Base-by-base conservation (phyloP, 2,329 filamentous ascomycete species). In the Penicillium sp. region DNA sequence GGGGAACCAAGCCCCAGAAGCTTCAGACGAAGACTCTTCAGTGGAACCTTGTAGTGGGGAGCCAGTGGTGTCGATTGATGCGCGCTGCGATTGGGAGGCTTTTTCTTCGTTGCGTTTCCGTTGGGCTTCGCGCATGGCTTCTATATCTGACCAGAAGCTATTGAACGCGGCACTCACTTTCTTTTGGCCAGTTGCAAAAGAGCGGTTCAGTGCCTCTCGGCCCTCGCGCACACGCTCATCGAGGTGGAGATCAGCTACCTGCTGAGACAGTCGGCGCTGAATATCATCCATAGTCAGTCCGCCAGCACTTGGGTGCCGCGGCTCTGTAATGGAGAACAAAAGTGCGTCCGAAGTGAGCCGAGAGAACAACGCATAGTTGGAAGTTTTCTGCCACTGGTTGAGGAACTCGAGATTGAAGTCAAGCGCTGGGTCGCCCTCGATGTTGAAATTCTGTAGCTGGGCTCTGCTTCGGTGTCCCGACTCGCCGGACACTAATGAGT, bases 281-380 rank as follows among this genome's bases (percentile, higher is more conserved):
- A 98, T 84, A 62, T 98, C 93, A 53, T 97, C 93, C 48, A 98
- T 89, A 1, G 85, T 90, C 14, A 98, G 75, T 0, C 89, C 91
- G 17, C 93, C 93, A 1, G 90, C 90, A 63, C 87, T 96, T 3
- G 93, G 93, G 64, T 98, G 93, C 46, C 83, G 84, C 2, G 93
- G 93, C 59, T 94, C 89, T 10, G 94, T 86, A 48, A 98, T 87
- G 53, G 95, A 91, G 60, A 97, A 98, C 11, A 98, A 77, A 57
- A 95, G 86, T 11, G 83, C 83, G 59, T 96, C 90, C 2, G 64
- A 67, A 1, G 84, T 87, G 54, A 86, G 73, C 10, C 78, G 74
- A 50, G 90, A 77, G 80, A 94, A 98, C 45, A 98, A 84, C 35
- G 85, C 79, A 65, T 93, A 95, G 61, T 97, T 97, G 47, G 94